These are phyloP conservation scores for Phialemoniopsis sp. DNA, from an alignment of 2,329 filamentous ascomycete genomes.

Conservation along the genomic window DNA sequence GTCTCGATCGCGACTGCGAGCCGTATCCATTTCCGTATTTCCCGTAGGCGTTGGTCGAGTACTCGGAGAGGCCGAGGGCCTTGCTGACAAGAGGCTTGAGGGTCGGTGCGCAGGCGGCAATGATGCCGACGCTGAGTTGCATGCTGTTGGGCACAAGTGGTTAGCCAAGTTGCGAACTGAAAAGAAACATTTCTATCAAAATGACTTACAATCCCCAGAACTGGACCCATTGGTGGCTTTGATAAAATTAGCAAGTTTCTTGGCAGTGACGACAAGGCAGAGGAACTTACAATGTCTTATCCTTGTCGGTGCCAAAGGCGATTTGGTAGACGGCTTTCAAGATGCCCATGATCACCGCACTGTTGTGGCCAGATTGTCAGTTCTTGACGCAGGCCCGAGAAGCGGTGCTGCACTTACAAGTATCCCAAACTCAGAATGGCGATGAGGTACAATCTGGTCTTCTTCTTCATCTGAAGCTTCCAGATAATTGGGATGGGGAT, in stretches of 20 bases:
- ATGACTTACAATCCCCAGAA: constrained; percentile 27
- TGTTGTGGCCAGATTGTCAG: constrained; percentile 6
- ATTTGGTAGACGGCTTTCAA: constrained; percentile 33
- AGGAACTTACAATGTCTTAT: constrained; percentile 25
- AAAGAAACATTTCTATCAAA: constrained; percentile 8
- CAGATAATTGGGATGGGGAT: constrained; percentile 36
- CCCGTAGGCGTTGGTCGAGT: constrained; percentile 4
- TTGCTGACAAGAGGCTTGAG: constrained; percentile 28
- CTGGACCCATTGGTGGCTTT: constrained; percentile 14
- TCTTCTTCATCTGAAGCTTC: constrained; percentile 31
- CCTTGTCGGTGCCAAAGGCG: constrained; percentile 19
- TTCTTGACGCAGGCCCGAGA: no score
- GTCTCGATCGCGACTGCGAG: no score
- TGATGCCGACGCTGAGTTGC: constrained; percentile 33
- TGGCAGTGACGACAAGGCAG: no score
- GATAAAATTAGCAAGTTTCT: no score
- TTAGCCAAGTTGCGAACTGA: constrained; percentile 30
- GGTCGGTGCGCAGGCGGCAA: constrained; percentile 32
- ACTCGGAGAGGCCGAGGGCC: constrained; percentile 17
- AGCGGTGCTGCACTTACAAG: constrained; percentile 19
- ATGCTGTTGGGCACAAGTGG: constrained; percentile 20
- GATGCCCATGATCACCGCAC: constrained; percentile 32
- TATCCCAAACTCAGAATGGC: constrained; percentile 36
- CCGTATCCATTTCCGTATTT: no score
- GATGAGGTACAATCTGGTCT: constrained; percentile 31